Evolutionary conservation across 352 stramenopile genomes (phyloP), one percentile per base, ranked within the genome.

Genomic region (Phytophthora lateralis): DNA sequence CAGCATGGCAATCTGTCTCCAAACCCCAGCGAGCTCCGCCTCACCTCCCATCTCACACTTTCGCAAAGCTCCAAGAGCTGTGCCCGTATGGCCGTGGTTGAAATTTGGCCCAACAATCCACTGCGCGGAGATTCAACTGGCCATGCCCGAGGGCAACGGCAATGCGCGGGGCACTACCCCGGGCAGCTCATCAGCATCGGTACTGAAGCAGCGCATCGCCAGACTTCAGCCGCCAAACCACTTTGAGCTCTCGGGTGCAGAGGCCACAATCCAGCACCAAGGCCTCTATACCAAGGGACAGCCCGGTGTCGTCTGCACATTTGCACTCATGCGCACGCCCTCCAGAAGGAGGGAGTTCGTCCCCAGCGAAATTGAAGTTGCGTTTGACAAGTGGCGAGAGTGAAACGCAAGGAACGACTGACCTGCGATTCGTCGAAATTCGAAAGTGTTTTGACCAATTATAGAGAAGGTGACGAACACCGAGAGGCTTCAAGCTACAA

Each of bases 131-230:
- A n/a, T 66, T 66, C 59, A 62, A 66, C 51, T 44, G 34, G 59
- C 50, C 26, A 30, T 30, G 26, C 26, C 26, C 21, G 21, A 24
- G 21, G 21, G 21, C 21, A 24, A 24, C 21, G 21, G 3, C 21
- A 24, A 24, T 24, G 21, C 21, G 1, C 21, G 21, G 21, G 21
- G 21, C n/a, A n/a, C n/a, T n/a, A n/a, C n/a, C 26, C 26, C 26
- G 6, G 6, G 26, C 45, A 55, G 39, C 39, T 58, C 56, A 59
- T 59, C 48, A 26, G 30, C 12, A 39, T 60, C 58, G 12, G 30
- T 34, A 24, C 58, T 66, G 58, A 66, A 66, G 58, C 50, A 41
- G 58, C 58, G n/a, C 58, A 66, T 66, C 58, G 7, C 49, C 39
- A n/a, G 39, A 51, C 49, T 66, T 57, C 50, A 57, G 50, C 21